Evolutionary conservation across 768 basidiomycete genomes (phyloP).

Genomic region (Tulasnella calospora): DNA sequence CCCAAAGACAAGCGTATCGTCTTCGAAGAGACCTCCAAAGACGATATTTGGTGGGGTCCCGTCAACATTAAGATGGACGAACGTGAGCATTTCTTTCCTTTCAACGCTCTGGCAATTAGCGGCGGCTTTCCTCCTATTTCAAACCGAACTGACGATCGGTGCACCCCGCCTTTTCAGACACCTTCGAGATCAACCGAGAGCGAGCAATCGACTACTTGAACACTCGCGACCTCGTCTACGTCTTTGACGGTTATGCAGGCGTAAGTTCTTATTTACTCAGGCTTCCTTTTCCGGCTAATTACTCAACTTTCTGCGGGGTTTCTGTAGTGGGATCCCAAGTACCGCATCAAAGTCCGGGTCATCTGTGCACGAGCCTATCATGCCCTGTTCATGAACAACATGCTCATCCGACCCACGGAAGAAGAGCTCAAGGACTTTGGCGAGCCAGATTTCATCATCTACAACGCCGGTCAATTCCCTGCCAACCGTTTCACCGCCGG

Average conservation of each 20-base stretch:
- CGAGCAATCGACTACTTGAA: conserved; percentile 99
- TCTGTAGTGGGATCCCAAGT: conserved; percentile 85
- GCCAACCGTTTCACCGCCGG: conserved; percentile 99
- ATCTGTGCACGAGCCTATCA: conserved; percentile 98
- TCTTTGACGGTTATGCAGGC: conserved; percentile 93
- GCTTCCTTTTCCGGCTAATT: background rate
- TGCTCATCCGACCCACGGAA: conserved; percentile 96
- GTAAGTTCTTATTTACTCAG: conserved; percentile 32
- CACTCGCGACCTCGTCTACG: conserved; percentile 96
- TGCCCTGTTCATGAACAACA: conserved; percentile 99
- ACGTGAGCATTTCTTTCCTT: conserved; percentile 42
- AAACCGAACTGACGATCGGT: background rate
- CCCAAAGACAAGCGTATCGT: conserved; percentile 99
- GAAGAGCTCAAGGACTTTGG: conserved; percentile 92
- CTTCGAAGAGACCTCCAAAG: conserved; percentile 92
- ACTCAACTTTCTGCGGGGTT: conserved; percentile 21
- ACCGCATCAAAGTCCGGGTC: conserved; percentile 99
- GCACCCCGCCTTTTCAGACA: conserved; percentile 50
- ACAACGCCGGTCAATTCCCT: conserved; percentile 99
- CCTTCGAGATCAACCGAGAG: conserved; percentile 98
- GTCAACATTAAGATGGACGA: conserved; percentile 99
- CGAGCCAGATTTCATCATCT: conserved; percentile 98
- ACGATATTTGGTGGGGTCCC: conserved; percentile 98
- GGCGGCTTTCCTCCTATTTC: conserved; percentile 16
- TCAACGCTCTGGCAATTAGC: background rate